Conservation (phyloP, 108 stramenopile genomes). For the Pseudonitzschia pungens region DNA sequence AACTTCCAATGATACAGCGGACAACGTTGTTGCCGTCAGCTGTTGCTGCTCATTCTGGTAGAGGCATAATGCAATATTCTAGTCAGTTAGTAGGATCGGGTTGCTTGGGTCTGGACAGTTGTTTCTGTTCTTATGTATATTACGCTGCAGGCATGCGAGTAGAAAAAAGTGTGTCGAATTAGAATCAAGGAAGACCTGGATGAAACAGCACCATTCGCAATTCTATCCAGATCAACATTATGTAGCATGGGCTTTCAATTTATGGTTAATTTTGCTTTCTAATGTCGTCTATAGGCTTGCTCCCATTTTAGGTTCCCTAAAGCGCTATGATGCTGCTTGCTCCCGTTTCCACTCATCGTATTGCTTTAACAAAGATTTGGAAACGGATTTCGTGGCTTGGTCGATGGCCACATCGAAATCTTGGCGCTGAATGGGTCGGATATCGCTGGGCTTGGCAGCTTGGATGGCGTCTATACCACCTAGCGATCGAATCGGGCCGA, state of each 20-base stretch:
- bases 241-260: too few species aligned
- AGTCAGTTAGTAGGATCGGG: not conserved
- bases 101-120: not conserved
- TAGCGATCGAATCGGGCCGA: slow-evolving; percentile 59
- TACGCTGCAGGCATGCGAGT: too few species aligned
- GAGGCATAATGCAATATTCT: not conserved
- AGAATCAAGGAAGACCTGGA: too few species aligned
- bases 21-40: not conserved
- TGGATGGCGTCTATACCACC: slow-evolving; percentile 50
- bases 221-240: too few species aligned
- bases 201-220: too few species aligned
- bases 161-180: too few species aligned
- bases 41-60: slow-evolving; percentile 17
- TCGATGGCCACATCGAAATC: slow-evolving; percentile 58
- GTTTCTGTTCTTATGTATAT: too few species aligned
- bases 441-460: slow-evolving; percentile 31
- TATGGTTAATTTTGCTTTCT: too few species aligned
- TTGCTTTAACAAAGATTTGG: slow-evolving; percentile 35
- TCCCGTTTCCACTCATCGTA: slow-evolving; percentile 58
- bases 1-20: slow-evolving; percentile 1
- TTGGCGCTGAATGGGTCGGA: slow-evolving; percentile 49
- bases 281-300: too few species aligned
- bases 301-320: too few species aligned
- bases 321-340: slow-evolving; percentile 32
- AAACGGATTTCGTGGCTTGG: slow-evolving; percentile 55